Evolutionary conservation across 495 filamentous ascomycete species (phyloP), one percentile per base, ranked within the genome.

Genomic region (Bacidia rubella): DNA sequence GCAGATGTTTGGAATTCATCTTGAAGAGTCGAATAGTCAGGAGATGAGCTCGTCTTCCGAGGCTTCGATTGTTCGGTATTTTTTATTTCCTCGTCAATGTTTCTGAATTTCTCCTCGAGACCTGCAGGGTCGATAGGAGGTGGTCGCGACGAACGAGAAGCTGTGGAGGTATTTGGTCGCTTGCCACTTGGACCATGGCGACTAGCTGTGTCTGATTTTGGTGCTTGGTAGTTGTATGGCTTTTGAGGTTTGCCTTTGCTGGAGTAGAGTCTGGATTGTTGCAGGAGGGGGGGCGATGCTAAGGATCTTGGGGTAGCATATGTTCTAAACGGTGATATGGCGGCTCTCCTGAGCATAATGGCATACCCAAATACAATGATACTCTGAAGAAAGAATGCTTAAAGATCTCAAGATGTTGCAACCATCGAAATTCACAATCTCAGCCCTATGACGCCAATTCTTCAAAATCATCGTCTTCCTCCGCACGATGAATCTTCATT

Each of bases 181-280:
- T 26, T 35, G n/a, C 45, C 40, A 22, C 27, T 51, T n/a, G 42
- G 45, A 11, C 47, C 51, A 52, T 55, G 54, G 27, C 41, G 12
- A 27, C 23, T 54, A 5, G 21, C 23, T 24, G 52, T 21, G 41
- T 57, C 42, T 23, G 49, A 48, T 19, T 49, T 50, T 29, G 73
- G 71, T 46, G 70, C 65, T 47, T 68, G 68, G 56, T 72, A 74
- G 21, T 65, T 59, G 54, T 54, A 56, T 0, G 70, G 66, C 50
- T 69, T 58, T 54, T 69, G 71, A 26, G 69, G 66, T 56, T 70
- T 74, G 54, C 62, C 66, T 48, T 61, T 63, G 58, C 75, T 73
- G 46, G 72, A 71, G 59, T 75, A 77, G 51, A 57, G 68, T 46
- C 71, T 35, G 15, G 29, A 70, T 40, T 68, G 60, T 55, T 67